Conservation (phyloP, 1,139 yeast genomes). For the Debaryomyces robertsiae region DNA sequence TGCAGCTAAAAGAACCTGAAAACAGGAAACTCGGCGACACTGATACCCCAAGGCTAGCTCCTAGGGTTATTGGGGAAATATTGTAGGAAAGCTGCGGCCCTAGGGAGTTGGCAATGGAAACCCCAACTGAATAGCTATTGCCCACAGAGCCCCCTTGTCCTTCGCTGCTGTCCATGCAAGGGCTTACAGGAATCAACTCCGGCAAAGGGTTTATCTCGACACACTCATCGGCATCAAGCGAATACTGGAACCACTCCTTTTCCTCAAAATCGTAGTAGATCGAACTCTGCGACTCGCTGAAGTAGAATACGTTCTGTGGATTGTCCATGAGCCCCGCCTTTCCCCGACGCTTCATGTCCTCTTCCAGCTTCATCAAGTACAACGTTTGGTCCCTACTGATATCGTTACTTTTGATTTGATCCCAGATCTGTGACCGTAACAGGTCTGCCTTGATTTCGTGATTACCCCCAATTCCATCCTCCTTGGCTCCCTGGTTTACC, state of each 20-base stretch:
- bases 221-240: slow-evolving; percentile 11
- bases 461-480: not conserved
- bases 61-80: slow-evolving; percentile 10
- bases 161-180: slow-evolving; percentile 11
- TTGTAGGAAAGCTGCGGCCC: slow-evolving; percentile 2
- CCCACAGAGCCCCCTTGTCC: slow-evolving; percentile 15
- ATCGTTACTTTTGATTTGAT: not conserved
- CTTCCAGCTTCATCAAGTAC: slow-evolving; percentile 13
- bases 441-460: too few species aligned
- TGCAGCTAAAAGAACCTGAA: slow-evolving; percentile 18
- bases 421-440: too few species aligned
- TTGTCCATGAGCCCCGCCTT: slow-evolving; percentile 14
- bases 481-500: not conserved
- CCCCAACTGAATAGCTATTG: slow-evolving; percentile 5
- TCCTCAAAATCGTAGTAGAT: slow-evolving; percentile 20
- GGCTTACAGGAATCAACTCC: slow-evolving; percentile 14
- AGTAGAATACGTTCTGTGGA: slow-evolving; percentile 16
- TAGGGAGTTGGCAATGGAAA: slow-evolving; percentile 5
- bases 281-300: slow-evolving; percentile 15
- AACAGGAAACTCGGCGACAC: slow-evolving; percentile 15
- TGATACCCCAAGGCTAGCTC: slow-evolving; percentile 15
- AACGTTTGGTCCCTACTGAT: slow-evolving; percentile 1
- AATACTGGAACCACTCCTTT: slow-evolving; percentile 18
- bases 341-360: slow-evolving; percentile 14
- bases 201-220: slow-evolving; percentile 8